Evolutionary conservation across 192 early-diverging fungal species (phyloP).

Genomic region (Backusella psychrophila): DNA sequence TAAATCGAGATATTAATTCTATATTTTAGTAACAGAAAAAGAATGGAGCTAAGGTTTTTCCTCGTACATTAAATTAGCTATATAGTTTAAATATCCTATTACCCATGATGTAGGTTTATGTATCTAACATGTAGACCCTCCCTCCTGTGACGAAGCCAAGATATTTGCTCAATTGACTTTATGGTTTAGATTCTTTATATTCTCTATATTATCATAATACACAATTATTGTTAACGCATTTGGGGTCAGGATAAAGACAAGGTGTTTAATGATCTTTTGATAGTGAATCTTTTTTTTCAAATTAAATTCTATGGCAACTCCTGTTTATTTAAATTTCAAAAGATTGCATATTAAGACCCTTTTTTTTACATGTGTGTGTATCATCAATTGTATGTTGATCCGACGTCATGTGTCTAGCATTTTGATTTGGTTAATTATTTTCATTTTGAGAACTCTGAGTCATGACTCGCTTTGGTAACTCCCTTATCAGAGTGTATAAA

Average conservation of each 20-base stretch:
- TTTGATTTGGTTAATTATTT: neutral
- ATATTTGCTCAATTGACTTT: neutral
- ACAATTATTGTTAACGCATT: neutral
- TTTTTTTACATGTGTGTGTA: neutral
- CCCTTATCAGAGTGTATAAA: neutral
- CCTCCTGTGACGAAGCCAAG: neutral
- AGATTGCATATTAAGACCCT: neutral
- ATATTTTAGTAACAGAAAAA: neutral
- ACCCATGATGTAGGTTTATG: neutral
- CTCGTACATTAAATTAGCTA: neutral
- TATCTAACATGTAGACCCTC: neutral
- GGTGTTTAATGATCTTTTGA: neutral
- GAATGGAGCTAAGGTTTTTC: neutral
- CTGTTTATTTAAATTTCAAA: neutral
- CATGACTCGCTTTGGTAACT: neutral
- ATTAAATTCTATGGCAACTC: neutral
- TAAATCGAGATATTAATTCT: neutral
- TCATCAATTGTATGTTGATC: neutral
- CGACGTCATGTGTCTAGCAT: neutral
- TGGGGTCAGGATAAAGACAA: neutral
- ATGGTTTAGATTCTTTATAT: neutral
- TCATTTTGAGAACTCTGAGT: neutral
- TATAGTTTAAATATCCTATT: neutral
- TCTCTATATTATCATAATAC: neutral
- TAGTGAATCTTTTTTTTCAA: neutral